A percentile compares a stretch with the other conserved stretches of the same genome.
These are phyloP conservation scores for Sarocladiaceae sp. DNA, from an alignment of 2,329 filamentous ascomycete species.

Conservation along the genomic window DNA sequence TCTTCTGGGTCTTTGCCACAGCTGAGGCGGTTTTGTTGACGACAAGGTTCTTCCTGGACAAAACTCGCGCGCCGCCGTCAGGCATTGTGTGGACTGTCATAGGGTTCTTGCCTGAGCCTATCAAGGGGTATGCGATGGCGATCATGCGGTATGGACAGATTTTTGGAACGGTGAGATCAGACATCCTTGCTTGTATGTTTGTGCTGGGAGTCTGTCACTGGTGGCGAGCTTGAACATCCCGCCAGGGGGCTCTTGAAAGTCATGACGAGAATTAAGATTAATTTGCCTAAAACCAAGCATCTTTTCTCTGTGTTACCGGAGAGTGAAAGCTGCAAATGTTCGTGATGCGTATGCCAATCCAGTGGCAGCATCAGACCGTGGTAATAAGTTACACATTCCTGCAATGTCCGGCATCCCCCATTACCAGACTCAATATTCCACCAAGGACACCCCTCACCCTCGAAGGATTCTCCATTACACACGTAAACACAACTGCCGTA, in stretches of 20 bases:
- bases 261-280: no score
- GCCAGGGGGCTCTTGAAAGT: no score
- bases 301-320: no score
- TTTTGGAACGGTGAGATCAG: slow-evolving; percentile 64
- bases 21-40: slow-evolving; percentile 70
- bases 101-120: slow-evolving; percentile 62
- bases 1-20: slow-evolving; percentile 80
- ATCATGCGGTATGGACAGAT: slow-evolving; percentile 65
- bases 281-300: no score
- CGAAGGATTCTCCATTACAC: slow-evolving; percentile 55
- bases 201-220: slow-evolving; percentile 60
- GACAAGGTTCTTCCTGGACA: slow-evolving; percentile 66
- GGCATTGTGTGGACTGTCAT: slow-evolving; percentile 62
- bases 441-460: slow-evolving; percentile 68
- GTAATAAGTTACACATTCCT: not conserved
- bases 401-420: slow-evolving; percentile 27
- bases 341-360: no score
- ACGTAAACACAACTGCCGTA: slow-evolving; percentile 66
- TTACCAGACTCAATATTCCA: slow-evolving; percentile 48
- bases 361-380: no score
- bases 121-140: slow-evolving; percentile 57
- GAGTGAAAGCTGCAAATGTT: no score
- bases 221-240: slow-evolving; percentile 29
- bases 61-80: slow-evolving; percentile 48
- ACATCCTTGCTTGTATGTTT: slow-evolving; percentile 74